Evolutionary conservation across 140 eudicot genomes (phyloP).

Genomic region (Erigeron philadelphicus): DNA sequence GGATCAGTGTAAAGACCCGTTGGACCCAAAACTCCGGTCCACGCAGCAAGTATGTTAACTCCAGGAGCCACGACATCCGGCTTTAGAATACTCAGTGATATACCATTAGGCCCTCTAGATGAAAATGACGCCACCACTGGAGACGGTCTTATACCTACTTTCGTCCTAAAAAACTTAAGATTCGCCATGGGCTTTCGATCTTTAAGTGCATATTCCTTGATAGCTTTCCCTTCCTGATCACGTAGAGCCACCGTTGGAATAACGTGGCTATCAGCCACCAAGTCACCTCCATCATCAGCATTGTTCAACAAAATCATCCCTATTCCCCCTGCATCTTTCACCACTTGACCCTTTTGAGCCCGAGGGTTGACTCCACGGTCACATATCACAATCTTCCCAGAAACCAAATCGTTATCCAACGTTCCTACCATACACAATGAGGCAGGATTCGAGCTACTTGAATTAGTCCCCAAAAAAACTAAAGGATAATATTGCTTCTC

Average conservation of each 20-base stretch:
- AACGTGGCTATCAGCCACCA: constrained; percentile 49
- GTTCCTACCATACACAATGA: constrained; percentile 16
- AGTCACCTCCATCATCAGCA: constrained; percentile 37
- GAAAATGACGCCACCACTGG: constrained; percentile 51
- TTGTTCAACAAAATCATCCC: constrained; percentile 48
- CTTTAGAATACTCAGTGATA: constrained; percentile 34
- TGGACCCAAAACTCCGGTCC: constrained; percentile 36
- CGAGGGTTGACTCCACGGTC: constrained; percentile 39
- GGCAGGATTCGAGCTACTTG: background rate
- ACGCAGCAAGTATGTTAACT: constrained; percentile 37
- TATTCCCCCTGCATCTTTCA: constrained; percentile 40
- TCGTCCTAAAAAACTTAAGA: constrained; percentile 34
- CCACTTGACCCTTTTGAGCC: constrained; percentile 41
- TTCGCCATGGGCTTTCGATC: constrained; percentile 27
- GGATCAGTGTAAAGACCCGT: constrained; percentile 25
- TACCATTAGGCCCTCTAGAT: constrained; percentile 40
- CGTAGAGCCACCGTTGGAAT: constrained; percentile 38
- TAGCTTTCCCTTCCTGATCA: constrained; percentile 28
- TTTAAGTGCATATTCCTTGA: constrained; percentile 25
- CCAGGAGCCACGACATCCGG: constrained; percentile 45
- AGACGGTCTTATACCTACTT: constrained; percentile 36
- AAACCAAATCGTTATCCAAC: background rate
- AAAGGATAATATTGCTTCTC: constrained; percentile 10
- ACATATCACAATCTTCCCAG: constrained; percentile 39
- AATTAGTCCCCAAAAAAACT: background rate